These are phyloP conservation scores for Thalia dealbata DNA, from an alignment of 176 grass and related monocot species.

Conservation along the genomic window DNA sequence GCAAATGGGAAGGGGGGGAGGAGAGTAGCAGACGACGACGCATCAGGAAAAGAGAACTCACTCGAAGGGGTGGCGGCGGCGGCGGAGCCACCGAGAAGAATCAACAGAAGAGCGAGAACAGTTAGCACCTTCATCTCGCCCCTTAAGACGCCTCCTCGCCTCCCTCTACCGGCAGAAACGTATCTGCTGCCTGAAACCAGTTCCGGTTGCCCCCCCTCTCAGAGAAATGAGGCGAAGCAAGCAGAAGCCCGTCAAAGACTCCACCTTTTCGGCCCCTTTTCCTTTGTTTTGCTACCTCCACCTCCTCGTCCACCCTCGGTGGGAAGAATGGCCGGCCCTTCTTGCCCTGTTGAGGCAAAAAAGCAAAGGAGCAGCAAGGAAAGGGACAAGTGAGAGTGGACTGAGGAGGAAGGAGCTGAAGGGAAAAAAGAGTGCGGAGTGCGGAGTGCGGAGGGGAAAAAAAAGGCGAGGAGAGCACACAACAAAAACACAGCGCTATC, in stretches of 20 bases:
- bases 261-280: conserved; percentile 13
- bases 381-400: neutral
- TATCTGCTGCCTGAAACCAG: conserved; percentile 24
- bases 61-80: conserved; percentile 55
- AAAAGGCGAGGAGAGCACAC: neutral
- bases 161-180: neutral
- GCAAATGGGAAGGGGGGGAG: neutral
- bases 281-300: neutral
- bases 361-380: neutral
- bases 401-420: neutral
- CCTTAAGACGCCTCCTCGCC: neutral
- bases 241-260: conserved; percentile 22
- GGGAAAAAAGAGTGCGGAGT: neutral
- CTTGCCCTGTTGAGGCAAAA: neutral
- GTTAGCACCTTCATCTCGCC: neutral
- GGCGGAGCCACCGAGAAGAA: conserved; percentile 25
- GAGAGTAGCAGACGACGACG: neutral
- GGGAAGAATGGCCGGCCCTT: neutral
- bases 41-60: conserved; percentile 22
- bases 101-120: conserved; percentile 16
- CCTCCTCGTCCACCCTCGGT: neutral
- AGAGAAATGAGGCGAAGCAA: neutral
- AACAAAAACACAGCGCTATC: neutral
- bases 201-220: neutral
- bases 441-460: neutral